Conservation (phyloP, 2,329 filamentous ascomycete genomes). For the Cladosporium sp. region DNA sequence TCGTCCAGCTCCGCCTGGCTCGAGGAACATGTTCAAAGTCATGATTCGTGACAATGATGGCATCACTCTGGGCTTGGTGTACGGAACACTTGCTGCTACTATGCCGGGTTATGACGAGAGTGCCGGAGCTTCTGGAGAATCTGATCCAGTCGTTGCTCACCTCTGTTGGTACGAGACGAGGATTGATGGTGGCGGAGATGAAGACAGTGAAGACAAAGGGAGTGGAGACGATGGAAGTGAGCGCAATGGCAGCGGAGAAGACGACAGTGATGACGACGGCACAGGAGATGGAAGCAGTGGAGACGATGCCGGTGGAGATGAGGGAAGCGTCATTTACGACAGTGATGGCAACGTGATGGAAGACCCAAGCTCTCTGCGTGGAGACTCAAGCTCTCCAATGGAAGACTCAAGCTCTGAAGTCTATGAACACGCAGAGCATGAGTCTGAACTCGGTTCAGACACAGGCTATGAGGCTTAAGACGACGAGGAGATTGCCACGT, state of each 20-base stretch:
- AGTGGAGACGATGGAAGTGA: no score
- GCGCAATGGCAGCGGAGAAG: background rate
- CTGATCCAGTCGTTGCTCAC: background rate
- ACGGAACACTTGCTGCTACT: background rate
- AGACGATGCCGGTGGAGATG: background rate
- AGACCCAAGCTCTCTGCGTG: background rate
- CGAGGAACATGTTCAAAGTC: background rate
- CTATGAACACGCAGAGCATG: background rate
- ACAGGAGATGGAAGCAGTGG: background rate
- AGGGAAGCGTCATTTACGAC: background rate
- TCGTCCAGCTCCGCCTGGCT: no score
- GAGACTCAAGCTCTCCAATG: background rate
- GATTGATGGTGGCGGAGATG: no score
- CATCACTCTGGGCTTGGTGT: background rate
- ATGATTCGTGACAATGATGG: background rate
- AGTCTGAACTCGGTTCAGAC: background rate
- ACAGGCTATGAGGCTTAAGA: background rate
- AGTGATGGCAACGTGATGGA: background rate
- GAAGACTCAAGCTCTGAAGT: background rate
- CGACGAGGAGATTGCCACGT: background rate
- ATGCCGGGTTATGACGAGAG: background rate
- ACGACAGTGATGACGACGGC: background rate
- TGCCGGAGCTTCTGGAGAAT: background rate
- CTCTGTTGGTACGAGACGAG: background rate
- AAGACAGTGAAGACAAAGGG: no score